Percentiles rank a stretch among this genome's conserved stretches.
These are phyloP conservation scores for Dryadomyces quercivorus DNA, from an alignment of 2,329 filamentous ascomycete genomes.

Conservation along the genomic window DNA sequence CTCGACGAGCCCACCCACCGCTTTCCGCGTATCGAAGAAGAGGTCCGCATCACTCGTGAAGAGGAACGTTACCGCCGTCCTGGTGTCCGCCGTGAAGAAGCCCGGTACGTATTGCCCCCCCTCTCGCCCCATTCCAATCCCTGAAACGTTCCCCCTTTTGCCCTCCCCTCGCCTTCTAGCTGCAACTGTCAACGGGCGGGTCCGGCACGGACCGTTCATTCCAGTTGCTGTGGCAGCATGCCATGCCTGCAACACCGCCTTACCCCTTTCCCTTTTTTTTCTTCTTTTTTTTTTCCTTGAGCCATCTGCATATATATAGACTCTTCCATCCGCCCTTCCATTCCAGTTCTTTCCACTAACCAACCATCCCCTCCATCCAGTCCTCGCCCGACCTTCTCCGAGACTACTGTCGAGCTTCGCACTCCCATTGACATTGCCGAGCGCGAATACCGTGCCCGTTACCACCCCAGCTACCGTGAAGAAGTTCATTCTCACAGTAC, in stretches of 20 bases:
- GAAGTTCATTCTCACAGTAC: slow-evolving; percentile 21
- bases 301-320: not conserved
- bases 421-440: slow-evolving; percentile 50
- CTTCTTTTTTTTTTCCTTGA: not conserved
- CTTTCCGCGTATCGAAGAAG: slow-evolving; percentile 48
- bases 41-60: slow-evolving; percentile 69
- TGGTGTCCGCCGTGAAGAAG: slow-evolving; percentile 47
- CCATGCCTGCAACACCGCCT: not conserved
- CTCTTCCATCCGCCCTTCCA: not conserved
- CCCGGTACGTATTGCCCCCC: slow-evolving; percentile 45
- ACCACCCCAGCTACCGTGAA: slow-evolving; percentile 37
- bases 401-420: slow-evolving; percentile 56
- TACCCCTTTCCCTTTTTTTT: too few species aligned
- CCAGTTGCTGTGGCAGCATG: not conserved
- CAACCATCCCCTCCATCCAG: slow-evolving; percentile 12
- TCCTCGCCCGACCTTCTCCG: slow-evolving; percentile 36
- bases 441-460: slow-evolving; percentile 52
- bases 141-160: not conserved
- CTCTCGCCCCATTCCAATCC: not conserved
- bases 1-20: slow-evolving; percentile 20
- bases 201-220: slow-evolving; percentile 4
- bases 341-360: slow-evolving; percentile 7
- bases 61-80: slow-evolving; percentile 66
- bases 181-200: not conserved
- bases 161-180: not conserved